phyloP scores from a whole-genome alignment of 2,329 filamentous ascomycete species.

The Microdochium nivale region DNA sequence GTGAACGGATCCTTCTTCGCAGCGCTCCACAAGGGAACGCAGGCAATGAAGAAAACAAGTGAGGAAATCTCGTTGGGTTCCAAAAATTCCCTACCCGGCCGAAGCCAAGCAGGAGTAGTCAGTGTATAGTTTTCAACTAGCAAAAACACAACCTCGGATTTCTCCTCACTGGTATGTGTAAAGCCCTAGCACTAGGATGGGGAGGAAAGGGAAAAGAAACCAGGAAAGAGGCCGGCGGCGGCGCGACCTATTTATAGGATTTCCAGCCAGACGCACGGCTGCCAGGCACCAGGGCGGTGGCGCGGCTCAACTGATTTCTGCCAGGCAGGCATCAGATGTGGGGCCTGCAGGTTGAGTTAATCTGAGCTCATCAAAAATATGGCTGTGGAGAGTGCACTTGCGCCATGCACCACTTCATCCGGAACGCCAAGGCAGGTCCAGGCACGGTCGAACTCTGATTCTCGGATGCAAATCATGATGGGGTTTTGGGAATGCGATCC shows the following conservation, averaged over 20 bases:
- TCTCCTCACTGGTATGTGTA: conserved; percentile 81
- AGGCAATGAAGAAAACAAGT: conserved; percentile 41
- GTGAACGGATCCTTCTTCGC: conserved; percentile 42
- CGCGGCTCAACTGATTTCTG: background rate
- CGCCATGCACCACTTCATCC: too few relatives aligned
- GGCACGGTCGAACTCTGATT: too few relatives aligned
- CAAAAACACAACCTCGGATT: conserved; percentile 82
- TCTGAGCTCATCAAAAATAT: background rate
- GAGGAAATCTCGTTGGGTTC: conserved; percentile 29
- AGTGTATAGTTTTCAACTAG: conserved; percentile 83
- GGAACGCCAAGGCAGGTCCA: too few relatives aligned
- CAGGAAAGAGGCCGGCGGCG: background rate
- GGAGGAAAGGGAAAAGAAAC: conserved; percentile 31
- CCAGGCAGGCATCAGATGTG: background rate
- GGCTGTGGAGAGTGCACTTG: background rate
- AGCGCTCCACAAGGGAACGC: conserved; percentile 32
- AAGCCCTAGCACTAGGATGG: conserved; percentile 65
- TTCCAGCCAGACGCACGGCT: background rate
- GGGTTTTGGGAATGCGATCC: too few relatives aligned
- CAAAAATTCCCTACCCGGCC: conserved; percentile 76
- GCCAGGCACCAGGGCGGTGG: background rate
- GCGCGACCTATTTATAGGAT: conserved; percentile 7
- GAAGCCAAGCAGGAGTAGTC: conserved; percentile 66
- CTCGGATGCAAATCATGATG: too few relatives aligned
- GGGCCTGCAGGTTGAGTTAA: background rate